These are phyloP conservation scores for Dillenia suffruticosa DNA, from an alignment of 164 flowering plant genomes.

Conservation along the genomic window DNA sequence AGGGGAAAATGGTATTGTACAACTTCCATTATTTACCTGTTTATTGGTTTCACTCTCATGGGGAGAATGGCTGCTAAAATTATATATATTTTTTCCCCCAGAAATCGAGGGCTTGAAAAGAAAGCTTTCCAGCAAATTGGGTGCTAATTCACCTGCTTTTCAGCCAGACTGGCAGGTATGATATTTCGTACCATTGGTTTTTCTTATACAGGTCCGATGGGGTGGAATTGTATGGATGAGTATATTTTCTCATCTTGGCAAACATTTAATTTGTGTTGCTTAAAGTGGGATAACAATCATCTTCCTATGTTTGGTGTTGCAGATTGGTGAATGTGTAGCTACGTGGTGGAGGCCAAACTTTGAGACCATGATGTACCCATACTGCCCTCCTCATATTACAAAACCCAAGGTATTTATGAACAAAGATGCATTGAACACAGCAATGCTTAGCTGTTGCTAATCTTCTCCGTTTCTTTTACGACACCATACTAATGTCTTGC, in stretches of 20 bases:
- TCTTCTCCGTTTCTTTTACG: no score
- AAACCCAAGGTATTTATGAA: conserved; percentile 74
- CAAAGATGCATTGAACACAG: neutral
- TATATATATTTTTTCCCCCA: conserved; percentile 15
- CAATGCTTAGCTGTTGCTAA: no score
- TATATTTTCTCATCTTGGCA: neutral
- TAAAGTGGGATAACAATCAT: neutral
- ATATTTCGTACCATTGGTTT: neutral
- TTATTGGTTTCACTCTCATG: neutral
- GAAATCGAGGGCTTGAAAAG: conserved; percentile 97
- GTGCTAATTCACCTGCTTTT: conserved; percentile 72
- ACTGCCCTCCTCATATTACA: conserved; percentile 97
- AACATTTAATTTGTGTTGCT: neutral
- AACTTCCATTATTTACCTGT: neutral
- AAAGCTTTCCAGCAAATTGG: conserved; percentile 96
- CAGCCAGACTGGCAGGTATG: conserved; percentile 96
- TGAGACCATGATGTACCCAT: conserved; percentile 93
- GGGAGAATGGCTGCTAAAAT: neutral
- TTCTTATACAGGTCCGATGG: neutral
- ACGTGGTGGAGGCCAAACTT: conserved; percentile 99
- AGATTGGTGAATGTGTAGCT: conserved; percentile 99
- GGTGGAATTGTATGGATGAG: neutral
- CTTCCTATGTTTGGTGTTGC: conserved; percentile 15
- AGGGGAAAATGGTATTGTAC: conserved; percentile 83
- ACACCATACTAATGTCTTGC: no score